Evolutionary conservation across 2,329 filamentous ascomycete species (phyloP), one percentile per base, ranked within the genome.

Genomic region (Alternaria viburni): DNA sequence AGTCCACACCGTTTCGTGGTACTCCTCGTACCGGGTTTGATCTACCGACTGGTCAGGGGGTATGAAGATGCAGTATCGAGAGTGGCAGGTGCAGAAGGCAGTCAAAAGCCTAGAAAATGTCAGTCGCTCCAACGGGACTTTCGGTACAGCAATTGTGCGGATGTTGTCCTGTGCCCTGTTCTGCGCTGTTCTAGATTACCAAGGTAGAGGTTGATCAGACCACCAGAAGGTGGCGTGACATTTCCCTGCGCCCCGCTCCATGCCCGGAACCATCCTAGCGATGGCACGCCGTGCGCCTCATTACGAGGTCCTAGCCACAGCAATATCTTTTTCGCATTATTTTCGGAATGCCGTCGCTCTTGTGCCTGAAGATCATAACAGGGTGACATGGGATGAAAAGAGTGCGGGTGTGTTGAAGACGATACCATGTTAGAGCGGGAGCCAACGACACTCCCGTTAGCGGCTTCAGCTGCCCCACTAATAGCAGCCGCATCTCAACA

Each of bases 141-240:
- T 66, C 62, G 64, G 67, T 62, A 66, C 64, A 65, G 65, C 55
- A 49, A 28, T 30, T 57, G 30, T 17, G 50, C 28, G 64, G 23
- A 64, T 64, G 62, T 63, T 60, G 63, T 59, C 47, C 46, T 46
- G 54, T 57, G 65, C 56, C 61, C 51, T 60, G 61, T 43, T 59
- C 54, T 54, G 66, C 12, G 57, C 58, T 51, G 58, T 58, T 45
- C 58, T 49, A 44, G 61, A 57, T 57, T 59, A 41, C 36, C 36
- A 41, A 41, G n/a, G 36, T 10, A 59, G 47, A 32, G 45, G 61
- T 57, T 47, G 54, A 75, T 78, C 76, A 78, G 70, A 69, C 76
- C 76, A 78, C 74, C 65, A 59, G 57, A 54, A 44, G 61, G 74
- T 78, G 76, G 76, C 74, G 75, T 78, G 76, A 78, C 63, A 72